Evolutionary conservation across 805 yeast species (phyloP).

Genomic region (Saturnispora serradocipensis): DNA sequence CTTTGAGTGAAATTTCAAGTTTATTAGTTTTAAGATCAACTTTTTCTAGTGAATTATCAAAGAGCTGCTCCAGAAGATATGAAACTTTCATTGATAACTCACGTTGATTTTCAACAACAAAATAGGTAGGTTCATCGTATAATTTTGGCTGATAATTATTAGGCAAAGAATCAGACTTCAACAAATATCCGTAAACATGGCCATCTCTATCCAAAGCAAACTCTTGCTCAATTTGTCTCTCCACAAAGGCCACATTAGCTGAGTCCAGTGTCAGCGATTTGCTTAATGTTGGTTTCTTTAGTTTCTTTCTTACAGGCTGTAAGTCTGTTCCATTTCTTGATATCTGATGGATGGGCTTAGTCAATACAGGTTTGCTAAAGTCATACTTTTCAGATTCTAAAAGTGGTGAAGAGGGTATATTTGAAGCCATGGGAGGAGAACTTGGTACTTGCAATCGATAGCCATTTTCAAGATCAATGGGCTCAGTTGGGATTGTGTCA

Average conservation of each 20-base stretch:
- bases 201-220: slow-evolving; percentile 45
- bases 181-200: slow-evolving; percentile 26
- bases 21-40: slow-evolving; percentile 21
- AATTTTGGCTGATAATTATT: slow-evolving; percentile 23
- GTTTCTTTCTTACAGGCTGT: slow-evolving; percentile 20
- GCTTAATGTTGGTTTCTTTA: slow-evolving; percentile 7
- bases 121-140: slow-evolving; percentile 28
- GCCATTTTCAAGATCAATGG: neutral
- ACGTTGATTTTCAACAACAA: slow-evolving; percentile 21
- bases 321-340: slow-evolving; percentile 14
- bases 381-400: neutral
- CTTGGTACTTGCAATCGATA: slow-evolving; percentile 6
- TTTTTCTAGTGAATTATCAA: slow-evolving; percentile 31
- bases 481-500: slow-evolving; percentile 1
- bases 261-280: neutral
- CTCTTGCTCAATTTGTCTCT: slow-evolving; percentile 25
- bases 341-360: slow-evolving; percentile 13
- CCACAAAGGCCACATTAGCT: neutral
- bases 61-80: slow-evolving; percentile 33
- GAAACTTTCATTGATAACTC: slow-evolving; percentile 28
- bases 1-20: slow-evolving; percentile 39
- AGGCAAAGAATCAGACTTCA: slow-evolving; percentile 24
- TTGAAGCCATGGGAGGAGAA: slow-evolving; percentile 1
- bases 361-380: slow-evolving; percentile 8
- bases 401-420: slow-evolving; percentile 24